Percentiles rank a stretch among this genome's conserved stretches.
These are phyloP conservation scores for Aspergillus fischeri DNA, from an alignment of 2,329 filamentous ascomycete genomes.

Conservation along the genomic window DNA sequence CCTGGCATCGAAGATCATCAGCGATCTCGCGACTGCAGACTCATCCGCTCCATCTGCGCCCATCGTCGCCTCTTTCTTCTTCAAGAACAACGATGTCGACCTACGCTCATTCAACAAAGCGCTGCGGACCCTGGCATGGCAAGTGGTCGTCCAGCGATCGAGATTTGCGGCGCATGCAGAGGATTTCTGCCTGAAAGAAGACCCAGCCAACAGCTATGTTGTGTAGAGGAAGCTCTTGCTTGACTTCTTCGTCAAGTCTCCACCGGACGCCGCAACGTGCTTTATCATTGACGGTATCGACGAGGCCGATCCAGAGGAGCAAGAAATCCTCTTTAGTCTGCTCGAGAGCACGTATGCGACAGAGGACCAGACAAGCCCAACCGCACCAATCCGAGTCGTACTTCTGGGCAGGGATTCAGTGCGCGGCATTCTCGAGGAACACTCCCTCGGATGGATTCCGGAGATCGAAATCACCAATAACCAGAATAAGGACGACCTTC, in stretches of 20 bases:
- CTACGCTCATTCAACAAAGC: conserved; percentile 11
- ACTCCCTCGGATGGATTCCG: conserved; percentile 7
- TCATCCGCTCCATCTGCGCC: not conserved
- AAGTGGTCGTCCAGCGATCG: conserved; percentile 1
- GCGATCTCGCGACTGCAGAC: not conserved
- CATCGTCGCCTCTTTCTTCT: conserved; percentile 10
- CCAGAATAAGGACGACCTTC: conserved; percentile 14
- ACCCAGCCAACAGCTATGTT: not conserved
- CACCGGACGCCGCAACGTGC: not conserved
- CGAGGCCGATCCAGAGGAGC: conserved; percentile 1
- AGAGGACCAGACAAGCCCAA: not conserved
- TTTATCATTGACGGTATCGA: conserved; percentile 3
- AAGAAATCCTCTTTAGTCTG: conserved; percentile 2
- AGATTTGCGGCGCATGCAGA: conserved; percentile 4
- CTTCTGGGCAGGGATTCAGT: conserved; percentile 9
- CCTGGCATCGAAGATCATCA: conserved; percentile 12
- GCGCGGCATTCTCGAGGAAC: conserved; percentile 4
- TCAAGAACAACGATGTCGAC: conserved; percentile 12
- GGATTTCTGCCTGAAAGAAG: conserved; percentile 2
- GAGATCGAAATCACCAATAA: conserved; percentile 11
- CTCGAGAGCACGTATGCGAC: not conserved
- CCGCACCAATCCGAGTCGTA: not conserved
- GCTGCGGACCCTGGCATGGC: conserved; percentile 9
- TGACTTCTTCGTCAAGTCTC: not conserved
- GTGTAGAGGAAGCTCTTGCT: conserved; percentile 3